Base-by-base conservation (phyloP, 805 yeast species). In the Candida anglica region DNA sequence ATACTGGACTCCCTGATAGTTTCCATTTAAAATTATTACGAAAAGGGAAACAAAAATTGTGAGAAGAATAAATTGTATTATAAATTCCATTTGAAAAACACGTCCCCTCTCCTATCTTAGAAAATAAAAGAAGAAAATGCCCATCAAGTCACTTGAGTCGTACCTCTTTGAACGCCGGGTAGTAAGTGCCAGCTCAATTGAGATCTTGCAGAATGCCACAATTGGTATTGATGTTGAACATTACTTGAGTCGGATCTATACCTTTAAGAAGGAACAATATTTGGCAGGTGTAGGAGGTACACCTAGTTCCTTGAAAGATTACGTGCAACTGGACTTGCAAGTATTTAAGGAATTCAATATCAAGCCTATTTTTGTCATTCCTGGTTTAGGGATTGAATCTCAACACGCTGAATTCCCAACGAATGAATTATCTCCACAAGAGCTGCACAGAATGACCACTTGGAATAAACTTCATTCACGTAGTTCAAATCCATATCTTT, bases 201-300 rank as follows among this genome's bases (percentile, higher is more conserved):
- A 81, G 23, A 61, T 77, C 3, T 63, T 87, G 37, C 74, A 68
- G 37, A 78, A 79, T 48, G 73, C 89, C 18, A 74, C 81, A 11
- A 62, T 87, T 33, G 96, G 95, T 36, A 83, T 87, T 28, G 96
- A 88, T 53, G 93, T 81, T 10, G 84, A 77, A 43, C 88, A 86
- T 52, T 88, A 86, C 49, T 57, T 86, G 24, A 66, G 83, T 17
- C 61, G 86, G 34, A 66, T 83, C 27, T 58, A 83, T 39, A 66
- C 80, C 4, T 66, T 66, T 44, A 79, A 78, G 43, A 78, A 77
- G 36, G 95, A 86, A 45, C 81, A 81, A 31, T 75, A 73, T 40
- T 56, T 79, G 26, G 82, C 80, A 32, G 95, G 93, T 7, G 71
- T 83, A 42, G 95, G 95, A 16, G 95, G 95, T 0, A 72, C 81